Base-by-base conservation (phyloP, 192 early-diverging fungal species). In the Cladochytrium replicatum region DNA sequence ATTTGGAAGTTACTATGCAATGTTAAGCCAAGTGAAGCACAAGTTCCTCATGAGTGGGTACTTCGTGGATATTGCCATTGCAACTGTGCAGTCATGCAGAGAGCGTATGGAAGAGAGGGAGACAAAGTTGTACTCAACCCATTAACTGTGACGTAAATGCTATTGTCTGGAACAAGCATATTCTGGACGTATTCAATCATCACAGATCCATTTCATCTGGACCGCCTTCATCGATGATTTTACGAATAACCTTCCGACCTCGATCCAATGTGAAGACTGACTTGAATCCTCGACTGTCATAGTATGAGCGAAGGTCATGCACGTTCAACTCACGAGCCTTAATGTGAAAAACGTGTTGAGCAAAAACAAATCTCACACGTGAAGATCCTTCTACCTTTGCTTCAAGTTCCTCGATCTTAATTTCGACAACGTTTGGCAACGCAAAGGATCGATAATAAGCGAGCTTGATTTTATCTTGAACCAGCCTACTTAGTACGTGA, bases 391-490 rank as follows among this genome's bases (percentile, higher is more conserved):
- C 46, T 26, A 59, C 66, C 61, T 71, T 57, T 25, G 58, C 57
- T 46, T 82, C 81, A 19, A 88, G 65, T 48, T 85, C 83, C 24
- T 74, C 75, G 43, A 74, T 41, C 28, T 80, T 69, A 38, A 89
- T 76, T 39, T 54, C 52, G 31, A 88, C 58, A 43, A 68, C 63
- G n/a, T 60, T 55, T 21, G 80, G 75, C 50, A 81, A 69, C 29
- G 66, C 54, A 42, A 67, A 74, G 46, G 78, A 63, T 50, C 58
- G 62, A 53, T 82, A 77, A 44, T 84, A 76, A 59, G 81, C 66
- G 53, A 87, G 81, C 24, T 80, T 75, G 58, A 87, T 68, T 24
- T 84, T 77, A 52, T 93, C 89, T 42, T 72, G 75, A 27, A 84
- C 68, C 29, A 92, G 63, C 42, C 81, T 74, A 5, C 80, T 80